phyloP scores from a whole-genome alignment of 768 basidiomycete species.

The Trametes sanguinea region DNA sequence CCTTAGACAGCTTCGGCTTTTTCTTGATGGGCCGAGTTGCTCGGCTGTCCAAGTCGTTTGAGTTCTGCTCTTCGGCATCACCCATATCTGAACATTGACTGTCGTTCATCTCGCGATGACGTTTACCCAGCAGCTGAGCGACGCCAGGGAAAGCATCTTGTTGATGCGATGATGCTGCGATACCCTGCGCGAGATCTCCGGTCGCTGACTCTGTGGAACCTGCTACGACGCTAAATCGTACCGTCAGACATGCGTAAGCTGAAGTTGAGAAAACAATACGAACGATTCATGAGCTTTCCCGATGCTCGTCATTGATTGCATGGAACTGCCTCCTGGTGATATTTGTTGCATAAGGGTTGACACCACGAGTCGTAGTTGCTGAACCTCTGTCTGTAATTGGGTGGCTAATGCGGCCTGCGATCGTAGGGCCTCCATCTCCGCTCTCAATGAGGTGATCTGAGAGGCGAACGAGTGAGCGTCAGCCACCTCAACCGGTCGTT shows the following conservation, averaged over 20 bases:
- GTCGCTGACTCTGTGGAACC: background rate
- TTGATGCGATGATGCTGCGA: conserved; percentile 14
- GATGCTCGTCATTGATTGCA: conserved; percentile 18
- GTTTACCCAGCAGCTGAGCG: conserved; percentile 62
- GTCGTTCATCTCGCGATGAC: conserved; percentile 53
- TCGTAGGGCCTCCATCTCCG: conserved; percentile 38
- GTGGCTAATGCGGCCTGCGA: conserved; percentile 17
- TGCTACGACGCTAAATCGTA: too few species aligned
- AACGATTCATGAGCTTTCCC: conserved; percentile 26
- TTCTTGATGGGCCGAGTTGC: conserved; percentile 54
- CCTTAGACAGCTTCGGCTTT: conserved; percentile 41
- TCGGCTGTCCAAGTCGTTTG: conserved; percentile 41
- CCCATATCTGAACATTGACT: conserved; percentile 44
- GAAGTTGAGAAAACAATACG: background rate
- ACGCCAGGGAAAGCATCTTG: conserved; percentile 37
- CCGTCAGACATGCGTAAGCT: too few species aligned
- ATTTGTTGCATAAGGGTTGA: background rate
- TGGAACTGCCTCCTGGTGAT: background rate
- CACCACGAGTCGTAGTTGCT: conserved; percentile 6
- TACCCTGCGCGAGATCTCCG: background rate
- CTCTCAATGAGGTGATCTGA: conserved; percentile 40
- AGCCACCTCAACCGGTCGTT: conserved; percentile 38
- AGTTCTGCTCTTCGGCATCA: conserved; percentile 42
- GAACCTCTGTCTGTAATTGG: conserved; percentile 22
- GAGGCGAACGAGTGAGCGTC: conserved; percentile 39